Evolutionary conservation across 75 land plant species (phyloP), one percentile per base, ranked within the genome.

Genomic region (Sequoiadendron giganteum): DNA sequence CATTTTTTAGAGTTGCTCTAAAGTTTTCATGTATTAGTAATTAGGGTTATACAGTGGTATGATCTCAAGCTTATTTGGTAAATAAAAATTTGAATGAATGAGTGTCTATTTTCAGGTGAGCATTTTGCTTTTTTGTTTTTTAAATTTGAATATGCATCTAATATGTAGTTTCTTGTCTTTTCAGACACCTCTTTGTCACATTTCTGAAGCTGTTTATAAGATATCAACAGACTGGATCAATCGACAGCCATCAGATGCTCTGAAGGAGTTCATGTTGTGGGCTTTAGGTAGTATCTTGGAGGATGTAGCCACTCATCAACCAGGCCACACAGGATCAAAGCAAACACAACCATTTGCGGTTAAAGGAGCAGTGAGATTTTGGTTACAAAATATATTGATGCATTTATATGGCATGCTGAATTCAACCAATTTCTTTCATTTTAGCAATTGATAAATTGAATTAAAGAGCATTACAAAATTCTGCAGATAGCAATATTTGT

Each of bases 401-500:
- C 13, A 2, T 52, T 10, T 52, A 14, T 68, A 70, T 55, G 9
- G 25, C 32, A 80, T 42, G 39, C 47, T 43, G 1, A 21, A 80
- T 40, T n/a, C 40, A 36, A 38, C 40, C 77, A 13, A 30, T 79
- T 30, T 56, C 15, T 54, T 82, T 80, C 9, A 77, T 15, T 25
- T 32, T 84, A 85, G 21, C 21, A 87, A 38, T 85, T 42, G 86
- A 47, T 32, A 18, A 43, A 42, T 30, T 49, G 19, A 5, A 85
- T 30, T 18, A 48, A 84, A 4, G 88, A 65, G 39, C 16, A 48
- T 56, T 43, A 36, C 1, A 80, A 43, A 68, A 16, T 58, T 43
- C 77, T 47, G 81, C 95, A 97, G 97, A 96, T 97, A 65, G 96
- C 94, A n/a, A 91, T 97, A n/a, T 93, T 97, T 89, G 90, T 95